Percentiles rank a stretch among this genome's conserved stretches.
Evolutionary conservation across 768 basidiomycete species (phyloP).

Genomic region (Xerocomus spinulosus): DNA sequence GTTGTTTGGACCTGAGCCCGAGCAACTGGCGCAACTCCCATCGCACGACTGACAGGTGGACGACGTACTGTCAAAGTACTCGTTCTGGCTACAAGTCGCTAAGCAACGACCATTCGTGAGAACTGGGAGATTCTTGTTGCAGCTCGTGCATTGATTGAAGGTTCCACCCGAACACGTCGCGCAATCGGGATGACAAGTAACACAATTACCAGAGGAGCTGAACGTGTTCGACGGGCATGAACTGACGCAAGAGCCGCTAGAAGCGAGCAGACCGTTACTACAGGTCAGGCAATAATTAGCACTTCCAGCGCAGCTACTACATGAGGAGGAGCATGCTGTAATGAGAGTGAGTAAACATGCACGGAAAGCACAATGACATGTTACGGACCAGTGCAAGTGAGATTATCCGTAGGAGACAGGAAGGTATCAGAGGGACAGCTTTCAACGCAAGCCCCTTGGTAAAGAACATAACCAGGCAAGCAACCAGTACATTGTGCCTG

Average conservation of each 20-base stretch:
- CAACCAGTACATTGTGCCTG: constrained; percentile 75
- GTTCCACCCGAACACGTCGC: constrained; percentile 73
- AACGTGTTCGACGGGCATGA: constrained; percentile 74
- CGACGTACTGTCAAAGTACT: constrained; percentile 67
- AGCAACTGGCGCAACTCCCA: constrained; percentile 73
- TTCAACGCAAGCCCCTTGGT: constrained; percentile 61
- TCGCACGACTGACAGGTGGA: constrained; percentile 70
- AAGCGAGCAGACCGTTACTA: constrained; percentile 58
- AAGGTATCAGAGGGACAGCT: constrained; percentile 74
- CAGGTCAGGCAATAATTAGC: constrained; percentile 75
- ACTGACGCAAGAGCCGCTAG: constrained; percentile 67
- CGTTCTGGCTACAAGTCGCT: constrained; percentile 64
- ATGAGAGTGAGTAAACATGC: constrained; percentile 7
- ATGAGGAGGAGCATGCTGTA: constrained; percentile 67
- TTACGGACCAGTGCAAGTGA: constrained; percentile 67
- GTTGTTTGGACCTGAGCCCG: constrained; percentile 57
- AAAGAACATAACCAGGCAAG: constrained; percentile 70
- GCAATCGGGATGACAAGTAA: constrained; percentile 83
- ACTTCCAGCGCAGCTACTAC: constrained; percentile 64
- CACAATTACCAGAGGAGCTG: constrained; percentile 59
- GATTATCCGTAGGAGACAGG: constrained; percentile 62
- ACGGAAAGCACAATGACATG: background rate
- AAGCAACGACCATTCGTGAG: constrained; percentile 73
- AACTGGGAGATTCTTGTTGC: constrained; percentile 63
- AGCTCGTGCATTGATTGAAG: constrained; percentile 76